Conservation (phyloP, 768 basidiomycete species). For the Tylopilus balloui region DNA sequence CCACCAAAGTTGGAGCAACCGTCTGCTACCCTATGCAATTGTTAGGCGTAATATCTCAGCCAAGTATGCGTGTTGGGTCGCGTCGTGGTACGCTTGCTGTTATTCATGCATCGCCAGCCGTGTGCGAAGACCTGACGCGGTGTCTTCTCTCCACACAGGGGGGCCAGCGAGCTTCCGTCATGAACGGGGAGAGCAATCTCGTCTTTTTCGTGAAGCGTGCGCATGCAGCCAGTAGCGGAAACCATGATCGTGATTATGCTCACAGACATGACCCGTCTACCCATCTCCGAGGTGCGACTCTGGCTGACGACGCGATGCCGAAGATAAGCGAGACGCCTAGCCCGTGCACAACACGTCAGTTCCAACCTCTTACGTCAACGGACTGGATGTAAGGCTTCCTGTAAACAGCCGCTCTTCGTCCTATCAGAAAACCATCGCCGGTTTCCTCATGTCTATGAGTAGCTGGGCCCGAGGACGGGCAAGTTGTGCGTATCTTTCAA, state of each 20-base stretch:
- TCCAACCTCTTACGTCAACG: slow-evolving; percentile 45
- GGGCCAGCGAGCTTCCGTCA: slow-evolving; percentile 20
- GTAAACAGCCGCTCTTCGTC: slow-evolving; percentile 16
- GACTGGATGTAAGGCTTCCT: slow-evolving; percentile 49
- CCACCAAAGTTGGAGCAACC: slow-evolving; percentile 54
- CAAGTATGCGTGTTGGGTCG: slow-evolving; percentile 33
- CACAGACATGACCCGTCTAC: not conserved
- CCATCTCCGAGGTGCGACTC: slow-evolving; percentile 15
- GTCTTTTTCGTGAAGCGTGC: slow-evolving; percentile 56
- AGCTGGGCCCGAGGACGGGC: slow-evolving; percentile 51
- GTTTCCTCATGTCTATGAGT: slow-evolving; percentile 49
- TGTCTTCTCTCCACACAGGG: slow-evolving; percentile 21
- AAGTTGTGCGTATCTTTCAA: slow-evolving; percentile 45
- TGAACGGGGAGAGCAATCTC: slow-evolving; percentile 30
- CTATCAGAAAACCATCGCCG: slow-evolving; percentile 34
- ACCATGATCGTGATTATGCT: slow-evolving; percentile 8
- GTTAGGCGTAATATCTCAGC: slow-evolving; percentile 46
- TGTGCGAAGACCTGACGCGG: slow-evolving; percentile 3
- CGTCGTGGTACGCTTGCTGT: slow-evolving; percentile 14
- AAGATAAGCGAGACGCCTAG: not conserved
- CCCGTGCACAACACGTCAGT: slow-evolving; percentile 9
- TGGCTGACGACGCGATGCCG: not conserved
- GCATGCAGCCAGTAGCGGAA: slow-evolving; percentile 20
- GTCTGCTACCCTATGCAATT: slow-evolving; percentile 60
- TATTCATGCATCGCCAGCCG: slow-evolving; percentile 6